phyloP scores from a whole-genome alignment of 2,329 filamentous ascomycete genomes.

The Zasmidium angulare region DNA sequence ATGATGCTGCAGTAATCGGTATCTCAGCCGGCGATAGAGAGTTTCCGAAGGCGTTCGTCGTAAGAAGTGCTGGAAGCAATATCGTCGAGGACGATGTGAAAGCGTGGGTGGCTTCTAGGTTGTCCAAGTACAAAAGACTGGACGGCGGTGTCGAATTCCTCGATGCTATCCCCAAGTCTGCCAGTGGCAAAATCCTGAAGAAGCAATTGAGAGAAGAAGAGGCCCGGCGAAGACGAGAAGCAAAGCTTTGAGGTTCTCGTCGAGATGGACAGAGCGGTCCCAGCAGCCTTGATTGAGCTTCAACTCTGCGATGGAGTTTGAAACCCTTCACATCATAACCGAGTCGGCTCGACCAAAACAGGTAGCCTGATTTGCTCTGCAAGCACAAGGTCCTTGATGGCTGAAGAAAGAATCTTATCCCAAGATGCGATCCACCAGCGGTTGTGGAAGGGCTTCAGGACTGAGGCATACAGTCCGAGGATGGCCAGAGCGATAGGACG shows the following conservation, averaged over 20 bases:
- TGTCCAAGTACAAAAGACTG: constrained; percentile 49
- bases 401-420: constrained; percentile 22
- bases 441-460: constrained; percentile 18
- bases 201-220: constrained; percentile 55
- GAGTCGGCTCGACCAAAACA: neutral
- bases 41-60: constrained; percentile 31
- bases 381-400: constrained; percentile 9
- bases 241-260: constrained; percentile 59
- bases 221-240: constrained; percentile 71
- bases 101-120: constrained; percentile 34
- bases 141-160: constrained; percentile 48
- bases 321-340: too few species aligned
- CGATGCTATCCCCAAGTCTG: constrained; percentile 32
- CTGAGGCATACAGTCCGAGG: constrained; percentile 20
- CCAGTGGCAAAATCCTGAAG: constrained; percentile 37
- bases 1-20: constrained; percentile 51
- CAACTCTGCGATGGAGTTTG: too few species aligned
- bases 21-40: constrained; percentile 50
- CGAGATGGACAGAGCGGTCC: too few species aligned
- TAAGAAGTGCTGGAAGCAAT: constrained; percentile 41
- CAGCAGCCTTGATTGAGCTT: too few species aligned
- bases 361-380: neutral
- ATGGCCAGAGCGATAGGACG: constrained; percentile 23
- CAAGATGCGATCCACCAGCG: constrained; percentile 28
- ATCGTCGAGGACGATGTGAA: constrained; percentile 41